Evolutionary conservation across 2,329 filamentous ascomycete genomes (phyloP).

Genomic region (Cercospora brassicicola): DNA sequence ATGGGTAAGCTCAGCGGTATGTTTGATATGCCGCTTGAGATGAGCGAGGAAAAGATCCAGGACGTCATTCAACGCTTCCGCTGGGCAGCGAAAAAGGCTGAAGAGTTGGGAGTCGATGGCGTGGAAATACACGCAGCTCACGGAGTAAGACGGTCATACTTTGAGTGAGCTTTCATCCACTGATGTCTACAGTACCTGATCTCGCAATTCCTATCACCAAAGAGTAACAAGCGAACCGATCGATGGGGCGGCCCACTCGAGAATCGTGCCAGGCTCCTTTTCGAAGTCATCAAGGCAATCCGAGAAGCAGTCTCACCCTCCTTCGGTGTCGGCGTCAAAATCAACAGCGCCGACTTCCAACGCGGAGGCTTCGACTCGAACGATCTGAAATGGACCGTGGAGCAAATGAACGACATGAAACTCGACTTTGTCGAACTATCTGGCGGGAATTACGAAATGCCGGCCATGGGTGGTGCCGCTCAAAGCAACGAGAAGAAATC

Average conservation of each 20-base stretch:
- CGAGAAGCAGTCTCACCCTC: slow-evolving; percentile 13
- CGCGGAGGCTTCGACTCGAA: slow-evolving; percentile 19
- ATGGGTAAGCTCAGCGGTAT: slow-evolving; percentile 16
- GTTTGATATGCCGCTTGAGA: slow-evolving; percentile 16
- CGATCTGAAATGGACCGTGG: slow-evolving; percentile 16
- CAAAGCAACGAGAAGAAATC: slow-evolving; percentile 4
- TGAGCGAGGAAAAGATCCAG: slow-evolving; percentile 18
- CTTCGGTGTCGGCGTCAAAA: slow-evolving; percentile 24
- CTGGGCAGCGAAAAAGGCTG: slow-evolving; percentile 37
- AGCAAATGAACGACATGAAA: slow-evolving; percentile 15
- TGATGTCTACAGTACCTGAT: slow-evolving; percentile 35
- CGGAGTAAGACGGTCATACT: slow-evolving; percentile 22
- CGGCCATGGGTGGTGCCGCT: slow-evolving; percentile 16
- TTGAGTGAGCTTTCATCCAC: not conserved
- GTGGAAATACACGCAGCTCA: slow-evolving; percentile 36
- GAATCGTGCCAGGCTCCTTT: slow-evolving; percentile 39
- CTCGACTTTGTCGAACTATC: slow-evolving; percentile 26
- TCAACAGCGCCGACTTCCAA: slow-evolving; percentile 23
- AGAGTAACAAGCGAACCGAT: slow-evolving; percentile 42
- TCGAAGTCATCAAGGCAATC: slow-evolving; percentile 39
- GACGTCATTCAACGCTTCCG: slow-evolving; percentile 19
- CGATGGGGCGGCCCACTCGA: slow-evolving; percentile 43
- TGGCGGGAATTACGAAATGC: slow-evolving; percentile 18
- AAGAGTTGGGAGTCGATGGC: slow-evolving; percentile 30
- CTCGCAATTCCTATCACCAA: slow-evolving; percentile 41